Evolutionary conservation across 306 rosid genomes (phyloP).

Genomic region (Castanea crenata): DNA sequence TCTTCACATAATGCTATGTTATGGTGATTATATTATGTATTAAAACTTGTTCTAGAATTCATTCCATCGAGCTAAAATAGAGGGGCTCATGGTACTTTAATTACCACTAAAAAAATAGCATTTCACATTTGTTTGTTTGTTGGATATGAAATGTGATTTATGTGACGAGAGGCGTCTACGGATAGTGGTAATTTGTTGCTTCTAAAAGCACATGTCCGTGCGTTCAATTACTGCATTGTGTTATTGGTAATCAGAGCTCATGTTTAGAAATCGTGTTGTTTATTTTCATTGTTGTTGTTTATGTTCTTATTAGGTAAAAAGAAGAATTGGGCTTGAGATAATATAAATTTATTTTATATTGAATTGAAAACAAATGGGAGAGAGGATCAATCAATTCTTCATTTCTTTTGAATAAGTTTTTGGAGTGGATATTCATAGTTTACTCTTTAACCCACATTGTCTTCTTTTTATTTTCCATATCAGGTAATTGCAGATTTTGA

Average conservation of each 20-base stretch:
- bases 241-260: not conserved
- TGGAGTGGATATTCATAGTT: not conserved
- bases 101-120: not conserved
- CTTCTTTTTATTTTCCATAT: not conserved
- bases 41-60: not conserved
- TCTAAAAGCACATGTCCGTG: not conserved
- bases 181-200: not conserved
- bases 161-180: not conserved
- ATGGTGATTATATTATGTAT: not conserved
- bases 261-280: not conserved
- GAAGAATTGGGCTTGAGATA: not conserved
- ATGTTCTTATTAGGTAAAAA: not conserved
- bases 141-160: not conserved
- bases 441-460: not conserved
- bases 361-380: not conserved
- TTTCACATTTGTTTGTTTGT: not conserved
- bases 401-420: not conserved
- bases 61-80: not conserved
- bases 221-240: not conserved
- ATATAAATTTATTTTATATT: not conserved
- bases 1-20: not conserved
- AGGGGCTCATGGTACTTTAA: not conserved
- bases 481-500: conserved; percentile 92
- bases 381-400: not conserved
- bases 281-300: not conserved